A percentile compares a stretch with the other conserved stretches of the same genome.
Evolutionary conservation across 345 rosid species (phyloP).

Genomic region (Laguncularia racemosa): DNA sequence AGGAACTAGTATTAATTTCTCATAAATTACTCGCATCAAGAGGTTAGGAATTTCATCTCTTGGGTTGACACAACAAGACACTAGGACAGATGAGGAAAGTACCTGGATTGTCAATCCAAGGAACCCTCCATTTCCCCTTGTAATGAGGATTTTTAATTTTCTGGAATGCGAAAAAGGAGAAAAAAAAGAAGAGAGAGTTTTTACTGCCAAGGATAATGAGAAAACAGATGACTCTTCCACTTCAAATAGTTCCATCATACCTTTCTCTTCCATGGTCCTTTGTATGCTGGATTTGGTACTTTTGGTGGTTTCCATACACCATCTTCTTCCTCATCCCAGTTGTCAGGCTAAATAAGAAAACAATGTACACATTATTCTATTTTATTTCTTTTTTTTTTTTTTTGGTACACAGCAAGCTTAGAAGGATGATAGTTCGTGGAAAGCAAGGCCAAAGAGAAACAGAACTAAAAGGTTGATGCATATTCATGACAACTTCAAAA

Average conservation of each 20-base stretch:
- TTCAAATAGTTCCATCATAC: slow-evolving; percentile 12
- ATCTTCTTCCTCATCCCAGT: slow-evolving; percentile 72
- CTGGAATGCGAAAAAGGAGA: slow-evolving; percentile 17
- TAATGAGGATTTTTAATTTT: slow-evolving; percentile 88
- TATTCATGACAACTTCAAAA: neutral
- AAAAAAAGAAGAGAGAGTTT: no score
- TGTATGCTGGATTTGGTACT: slow-evolving; percentile 67
- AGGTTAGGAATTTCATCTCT: neutral
- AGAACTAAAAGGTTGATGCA: no score
- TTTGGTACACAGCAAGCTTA: no score
- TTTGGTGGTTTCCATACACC: slow-evolving; percentile 68
- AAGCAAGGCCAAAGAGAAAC: no score
- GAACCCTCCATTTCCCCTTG: slow-evolving; percentile 90
- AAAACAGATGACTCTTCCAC: no score
- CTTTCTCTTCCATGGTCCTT: slow-evolving; percentile 80
- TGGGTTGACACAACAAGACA: neutral
- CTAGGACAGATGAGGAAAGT: slow-evolving; percentile 7
- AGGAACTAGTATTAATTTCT: neutral
- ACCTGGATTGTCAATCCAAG: slow-evolving; percentile 94
- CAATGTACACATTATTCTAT: neutral
- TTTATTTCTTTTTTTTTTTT: no score
- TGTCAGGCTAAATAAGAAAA: slow-evolving; percentile 42
- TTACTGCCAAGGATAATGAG: neutral
- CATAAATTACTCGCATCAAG: neutral
- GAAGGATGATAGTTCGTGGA: no score